Evolutionary conservation across 2,329 filamentous ascomycete genomes (phyloP), one percentile per base, ranked within the genome.

Genomic region (Aspergillus caelatus): DNA sequence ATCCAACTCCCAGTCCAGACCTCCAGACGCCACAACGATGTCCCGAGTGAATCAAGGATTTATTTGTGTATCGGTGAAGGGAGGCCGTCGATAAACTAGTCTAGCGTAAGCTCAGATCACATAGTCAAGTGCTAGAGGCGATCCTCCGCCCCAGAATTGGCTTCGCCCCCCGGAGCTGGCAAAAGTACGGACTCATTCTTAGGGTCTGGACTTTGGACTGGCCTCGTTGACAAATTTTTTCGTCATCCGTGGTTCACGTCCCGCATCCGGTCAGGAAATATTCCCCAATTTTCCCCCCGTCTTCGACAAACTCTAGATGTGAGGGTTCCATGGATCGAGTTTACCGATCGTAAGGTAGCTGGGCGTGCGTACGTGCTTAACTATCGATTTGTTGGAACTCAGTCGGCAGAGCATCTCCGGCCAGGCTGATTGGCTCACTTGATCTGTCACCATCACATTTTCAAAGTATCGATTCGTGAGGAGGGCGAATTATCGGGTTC

Each of bases 51-150:
- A 52, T 30, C 48, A 43, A 9, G 58, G 30, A 60, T 45, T n/a
- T 16, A 14, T 54, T 54, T 43, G 48, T 58, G 62, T 54, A 58
- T 63, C 36, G 41, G 43, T 36, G 36, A 59, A 56, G 61, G 62
- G 60, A 62, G 26, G 55, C 62, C 41, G 60, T 58, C 57, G 55
- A 64, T 64, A 58, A 62, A 53, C 58, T 61, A 63, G 58, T 55
- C 58, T 63, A 63, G 62, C 58, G 62, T 60, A 61, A 63, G 62
- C 58, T 63, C 56, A 54, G 54, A 64, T 61, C 55, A 48, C 41
- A 55, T 46, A 57, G 57, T 26, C 11, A 26, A 48, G 41, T 48
- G 46, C 48, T 55, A 45, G 32, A 48, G 62, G 28, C 55, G 62
- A 64, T 61, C 62, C 58, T 61, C 43, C 48, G 55, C 39, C 36